Percentiles rank a stretch among this genome's conserved stretches.
phyloP scores from a whole-genome alignment of 2,329 filamentous ascomycete species.

The Diplodia intermedia region DNA sequence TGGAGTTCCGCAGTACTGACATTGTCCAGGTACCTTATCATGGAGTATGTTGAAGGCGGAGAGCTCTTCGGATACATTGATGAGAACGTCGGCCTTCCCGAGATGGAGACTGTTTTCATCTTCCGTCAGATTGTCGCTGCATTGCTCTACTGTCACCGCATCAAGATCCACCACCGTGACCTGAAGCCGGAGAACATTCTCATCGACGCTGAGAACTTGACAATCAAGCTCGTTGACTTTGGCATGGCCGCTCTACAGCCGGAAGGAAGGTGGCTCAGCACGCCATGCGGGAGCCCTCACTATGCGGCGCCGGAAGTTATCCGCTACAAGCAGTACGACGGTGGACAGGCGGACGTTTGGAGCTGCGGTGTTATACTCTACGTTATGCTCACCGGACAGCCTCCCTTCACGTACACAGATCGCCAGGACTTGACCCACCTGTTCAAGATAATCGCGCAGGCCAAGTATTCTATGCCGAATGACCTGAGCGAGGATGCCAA shows the following conservation, averaged over 20 bases:
- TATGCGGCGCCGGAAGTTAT: constrained; percentile 95
- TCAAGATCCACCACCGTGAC: constrained; percentile 95
- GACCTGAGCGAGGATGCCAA: constrained; percentile 70
- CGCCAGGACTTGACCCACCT: constrained; percentile 65
- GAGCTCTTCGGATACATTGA: constrained; percentile 91
- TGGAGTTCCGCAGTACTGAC: constrained; percentile 37
- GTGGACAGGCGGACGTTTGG: constrained; percentile 91
- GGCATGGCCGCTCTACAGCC: constrained; percentile 96
- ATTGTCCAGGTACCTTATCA: constrained; percentile 78
- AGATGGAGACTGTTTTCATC: constrained; percentile 81
- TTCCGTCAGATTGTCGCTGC: constrained; percentile 95
- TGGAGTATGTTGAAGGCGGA: constrained; percentile 86
- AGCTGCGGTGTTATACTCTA: constrained; percentile 80
- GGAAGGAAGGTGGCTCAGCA: constrained; percentile 77
- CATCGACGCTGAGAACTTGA: constrained; percentile 70
- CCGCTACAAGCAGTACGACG: constrained; percentile 76
- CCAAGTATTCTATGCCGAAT: constrained; percentile 55
- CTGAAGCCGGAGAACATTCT: constrained; percentile 98
- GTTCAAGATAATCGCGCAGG: constrained; percentile 64
- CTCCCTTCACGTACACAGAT: constrained; percentile 72
- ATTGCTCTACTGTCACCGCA: constrained; percentile 88
- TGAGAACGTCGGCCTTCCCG: constrained; percentile 72
- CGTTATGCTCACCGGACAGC: constrained; percentile 80
- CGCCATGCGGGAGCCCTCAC: constrained; percentile 94
- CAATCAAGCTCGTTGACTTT: constrained; percentile 95